A percentile compares a stretch with the other conserved stretches of the same genome.
Conservation (phyloP, 495 filamentous ascomycete species). For the Neurospora africana region DNA sequence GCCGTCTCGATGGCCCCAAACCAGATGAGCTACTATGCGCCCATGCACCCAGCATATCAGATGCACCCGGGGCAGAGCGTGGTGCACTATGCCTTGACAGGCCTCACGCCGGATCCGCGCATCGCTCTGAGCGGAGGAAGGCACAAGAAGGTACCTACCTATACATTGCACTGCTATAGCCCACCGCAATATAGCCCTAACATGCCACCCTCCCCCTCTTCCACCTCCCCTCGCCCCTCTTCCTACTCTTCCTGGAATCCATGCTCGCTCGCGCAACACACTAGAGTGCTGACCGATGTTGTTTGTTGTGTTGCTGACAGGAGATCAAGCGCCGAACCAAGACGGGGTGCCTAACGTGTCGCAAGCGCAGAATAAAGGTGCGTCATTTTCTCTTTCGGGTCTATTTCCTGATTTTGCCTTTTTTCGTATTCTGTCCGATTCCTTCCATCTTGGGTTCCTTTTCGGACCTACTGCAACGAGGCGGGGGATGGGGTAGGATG, state of each 20-base stretch:
- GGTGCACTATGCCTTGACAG: slow-evolving; percentile 50
- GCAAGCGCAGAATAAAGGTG: slow-evolving; percentile 98
- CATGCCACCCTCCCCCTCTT: neutral
- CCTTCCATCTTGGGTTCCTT: neutral
- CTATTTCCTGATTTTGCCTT: neutral
- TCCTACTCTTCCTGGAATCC: neutral
- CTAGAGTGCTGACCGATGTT: slow-evolving; percentile 12
- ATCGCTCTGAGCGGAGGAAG: slow-evolving; percentile 64
- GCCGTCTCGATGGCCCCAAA: slow-evolving; percentile 21
- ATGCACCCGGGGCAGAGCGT: slow-evolving; percentile 19
- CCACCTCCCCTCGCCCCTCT: neutral
- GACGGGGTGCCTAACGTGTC: slow-evolving; percentile 93
- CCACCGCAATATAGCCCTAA: neutral
- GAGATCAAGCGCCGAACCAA: slow-evolving; percentile 98
- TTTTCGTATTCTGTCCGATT: neutral
- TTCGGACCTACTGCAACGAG: neutral
- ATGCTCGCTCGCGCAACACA: neutral
- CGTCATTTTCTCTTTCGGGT: slow-evolving; percentile 22
- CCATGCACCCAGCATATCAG: slow-evolving; percentile 31
- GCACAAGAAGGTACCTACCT: slow-evolving; percentile 70
- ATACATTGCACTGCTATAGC: slow-evolving; percentile 2
- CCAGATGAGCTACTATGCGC: slow-evolving; percentile 32
- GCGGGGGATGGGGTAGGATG: neutral
- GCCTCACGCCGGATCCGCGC: slow-evolving; percentile 44
- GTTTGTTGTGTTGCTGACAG: slow-evolving; percentile 26